Base-by-base conservation (phyloP, 1,284 basidiomycete genomes). In the Ustilago xerochloae region DNA sequence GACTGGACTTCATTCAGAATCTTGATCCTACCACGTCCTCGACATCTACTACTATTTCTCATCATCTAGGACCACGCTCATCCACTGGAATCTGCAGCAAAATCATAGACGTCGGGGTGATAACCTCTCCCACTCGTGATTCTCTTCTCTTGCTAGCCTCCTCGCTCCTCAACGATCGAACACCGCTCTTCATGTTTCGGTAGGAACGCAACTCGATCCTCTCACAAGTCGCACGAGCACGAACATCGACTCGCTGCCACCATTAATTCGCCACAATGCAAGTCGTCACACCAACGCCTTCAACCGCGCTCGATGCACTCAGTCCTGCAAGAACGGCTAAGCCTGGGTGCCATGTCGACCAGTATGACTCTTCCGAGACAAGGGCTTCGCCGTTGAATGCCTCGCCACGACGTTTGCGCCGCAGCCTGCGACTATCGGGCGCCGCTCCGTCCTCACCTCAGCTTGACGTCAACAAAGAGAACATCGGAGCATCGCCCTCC, bases 401-500 rank as follows among this genome's bases (percentile, higher is more conserved):
- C 1, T 56, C 56, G 4, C 51, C 52, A 26, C 55, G 47, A 28
- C 66, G 66, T 4, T 41, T 63, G 41, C 66, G 66, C 24, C 33
- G 66, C 33, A 69, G 66, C 30, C 33, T 63, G 36, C 66, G 66
- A 16, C 61, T 63, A 1, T 69, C 66, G 4, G 66, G 50, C 9
- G 61, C 66, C 12, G 13, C 61, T 12, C 16, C 48, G 8, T 46
- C 48, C 2, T 63, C 66, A 7, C 66, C 66, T 6, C 35, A 46
- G 22, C 35, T 47, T 16, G 35, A 7, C 1, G 22, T 56, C 15
- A 60, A 69, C 51, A 69, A 69, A 48, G 66, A 69, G 32, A 69
- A 69, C 6, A 2, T 52, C 5, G 49, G 47, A 41, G 5, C 28
- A 6, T 18, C 24, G 7, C 28, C 61, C 1, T 6, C 22, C 6